Conservation (phyloP, 768 basidiomycete genomes). For the Rhizopogon salebrosus region DNA sequence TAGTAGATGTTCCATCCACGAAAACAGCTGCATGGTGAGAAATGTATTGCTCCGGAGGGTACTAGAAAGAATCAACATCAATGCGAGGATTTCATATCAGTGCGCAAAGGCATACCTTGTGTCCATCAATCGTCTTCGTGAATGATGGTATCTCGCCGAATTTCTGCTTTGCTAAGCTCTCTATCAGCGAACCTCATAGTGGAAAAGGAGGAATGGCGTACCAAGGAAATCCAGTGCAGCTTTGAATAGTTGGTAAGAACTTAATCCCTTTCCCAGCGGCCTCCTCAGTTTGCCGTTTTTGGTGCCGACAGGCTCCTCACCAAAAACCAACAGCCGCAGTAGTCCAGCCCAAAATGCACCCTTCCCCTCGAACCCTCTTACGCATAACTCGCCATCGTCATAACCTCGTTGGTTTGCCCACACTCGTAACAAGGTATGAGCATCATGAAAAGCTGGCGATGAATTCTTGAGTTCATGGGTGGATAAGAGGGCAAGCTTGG, state of each 20-base stretch:
- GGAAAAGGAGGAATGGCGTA: conserved; percentile 29
- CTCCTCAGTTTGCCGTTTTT: conserved; percentile 34
- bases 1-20: conserved; percentile 70
- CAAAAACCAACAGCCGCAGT: conserved; percentile 55
- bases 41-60: conserved; percentile 50
- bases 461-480: conserved; percentile 47
- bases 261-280: conserved; percentile 73
- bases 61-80: conserved; percentile 35
- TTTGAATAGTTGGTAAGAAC: conserved; percentile 87
- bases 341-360: conserved; percentile 69
- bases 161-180: conserved; percentile 59
- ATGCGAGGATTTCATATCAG: not conserved
- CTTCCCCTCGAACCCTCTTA: conserved; percentile 64
- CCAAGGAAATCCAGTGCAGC: conserved; percentile 82
- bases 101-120: conserved; percentile 37
- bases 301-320: conserved; percentile 49
- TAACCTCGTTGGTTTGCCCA: conserved; percentile 92
- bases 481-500: conserved; percentile 32
- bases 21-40: conserved; percentile 52
- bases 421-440: conserved; percentile 72
- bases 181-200: conserved; percentile 9
- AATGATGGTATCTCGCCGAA: conserved; percentile 54
- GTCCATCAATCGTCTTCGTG: conserved; percentile 49
- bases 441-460: conserved; percentile 62
- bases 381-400: conserved; percentile 50